A percentile compares a stretch with the other conserved stretches of the same genome.
Conservation (phyloP, 2,329 filamentous ascomycete species). For the Xylaria sp. region DNA sequence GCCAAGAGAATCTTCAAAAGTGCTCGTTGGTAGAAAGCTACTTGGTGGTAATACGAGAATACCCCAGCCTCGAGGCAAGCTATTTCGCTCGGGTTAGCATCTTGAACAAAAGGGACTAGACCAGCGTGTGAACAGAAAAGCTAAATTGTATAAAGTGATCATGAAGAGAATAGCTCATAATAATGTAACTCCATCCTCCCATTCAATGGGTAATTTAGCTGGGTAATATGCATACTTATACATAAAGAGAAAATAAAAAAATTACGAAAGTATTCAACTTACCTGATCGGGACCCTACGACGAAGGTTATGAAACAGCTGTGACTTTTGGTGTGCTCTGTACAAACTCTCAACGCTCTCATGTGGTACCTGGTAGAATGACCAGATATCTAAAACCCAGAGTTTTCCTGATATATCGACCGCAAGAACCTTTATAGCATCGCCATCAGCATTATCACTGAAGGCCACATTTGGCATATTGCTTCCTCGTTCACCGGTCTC, state of each 20-base stretch:
- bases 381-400: slow-evolving; percentile 66
- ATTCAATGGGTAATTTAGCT: neutral
- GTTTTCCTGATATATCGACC: slow-evolving; percentile 60
- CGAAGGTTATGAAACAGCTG: neutral
- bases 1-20: slow-evolving; percentile 48
- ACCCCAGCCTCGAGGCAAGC: slow-evolving; percentile 57
- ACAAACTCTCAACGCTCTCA: slow-evolving; percentile 36
- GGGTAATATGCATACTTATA: neutral
- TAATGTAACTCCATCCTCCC: neutral
- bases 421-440: slow-evolving; percentile 62
- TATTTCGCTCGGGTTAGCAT: slow-evolving; percentile 25
- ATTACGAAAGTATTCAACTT: slow-evolving; percentile 3
- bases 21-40: slow-evolving; percentile 53
- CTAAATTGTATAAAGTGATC: neutral
- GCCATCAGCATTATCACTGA: slow-evolving; percentile 58
- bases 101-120: slow-evolving; percentile 31
- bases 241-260: neutral
- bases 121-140: neutral
- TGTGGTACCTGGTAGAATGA: slow-evolving; percentile 39
- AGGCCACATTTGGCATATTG: slow-evolving; percentile 66
- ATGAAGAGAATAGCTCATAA: neutral
- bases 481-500: slow-evolving; percentile 52
- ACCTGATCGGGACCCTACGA: neutral
- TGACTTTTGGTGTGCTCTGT: slow-evolving; percentile 10
- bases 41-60: slow-evolving; percentile 58